Evolutionary conservation across 2,329 filamentous ascomycete species (phyloP), one percentile per base, ranked within the genome.

Genomic region (Epicoccum sorghinum): DNA sequence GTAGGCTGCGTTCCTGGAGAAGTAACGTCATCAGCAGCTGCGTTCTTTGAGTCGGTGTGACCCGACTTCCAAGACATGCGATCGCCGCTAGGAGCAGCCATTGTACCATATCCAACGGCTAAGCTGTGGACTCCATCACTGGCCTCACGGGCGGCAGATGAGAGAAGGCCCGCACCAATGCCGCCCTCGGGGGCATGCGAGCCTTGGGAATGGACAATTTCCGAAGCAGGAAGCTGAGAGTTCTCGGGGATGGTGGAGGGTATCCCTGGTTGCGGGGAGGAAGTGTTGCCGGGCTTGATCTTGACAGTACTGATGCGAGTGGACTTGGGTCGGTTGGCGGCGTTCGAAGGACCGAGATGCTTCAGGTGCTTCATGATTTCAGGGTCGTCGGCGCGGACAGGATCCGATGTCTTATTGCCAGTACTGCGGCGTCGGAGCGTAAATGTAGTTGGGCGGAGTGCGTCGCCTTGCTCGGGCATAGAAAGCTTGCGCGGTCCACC

Each of bases 51-150:
- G 22, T 58, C 58, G 25, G 61, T 62, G 9, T 50, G 57, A 10
- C 60, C 59, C 25, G 66, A 66, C 38, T 64, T 71, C 65, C 64
- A 70, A 9, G 69, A 70, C 59, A 67, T 62, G 33, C 65, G 61
- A 33, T 71, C 64, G 44, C 58, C 64, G 43, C 37, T 62, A 18
- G 66, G 56, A 49, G 63, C 55, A 35, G 52, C 47, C 65, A 78
- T 77, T 44, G 77, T 76, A 18, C 78, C 78, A 54, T 80, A 80
- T 49, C 77, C 76, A 45, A 74, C 67, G 10, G 72, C 70, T 39
- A 89, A 66, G 24, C 84, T 86, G 61, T 87, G 84, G 2, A 86
- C 84, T 32, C 86, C 88, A 65, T 89, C 87, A 60, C 85, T 87
- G 1, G 84, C 84, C 8, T 84, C 82, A 25, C 79, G 76, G 8